phyloP scores from a whole-genome alignment of 2,329 filamentous ascomycete genomes.

The Aureobasidium namibiae region DNA sequence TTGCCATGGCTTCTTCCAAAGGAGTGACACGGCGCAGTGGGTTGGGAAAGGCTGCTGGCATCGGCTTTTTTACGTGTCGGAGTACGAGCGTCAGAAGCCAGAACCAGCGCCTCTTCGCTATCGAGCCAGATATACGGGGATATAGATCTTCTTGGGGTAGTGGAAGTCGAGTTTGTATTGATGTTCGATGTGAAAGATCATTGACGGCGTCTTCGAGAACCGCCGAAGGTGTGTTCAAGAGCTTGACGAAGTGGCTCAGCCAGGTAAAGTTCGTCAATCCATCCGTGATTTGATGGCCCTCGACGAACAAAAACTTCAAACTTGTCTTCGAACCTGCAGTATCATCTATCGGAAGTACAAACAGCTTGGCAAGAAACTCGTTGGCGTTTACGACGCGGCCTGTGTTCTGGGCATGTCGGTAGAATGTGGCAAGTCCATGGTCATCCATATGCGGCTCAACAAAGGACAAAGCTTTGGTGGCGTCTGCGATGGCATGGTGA shows the following conservation, averaged over 20 bases:
- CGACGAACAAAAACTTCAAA: constrained; percentile 31
- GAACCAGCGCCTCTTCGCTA: constrained; percentile 37
- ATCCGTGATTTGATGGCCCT: constrained; percentile 40
- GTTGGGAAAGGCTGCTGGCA: constrained; percentile 34
- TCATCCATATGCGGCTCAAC: constrained; percentile 32
- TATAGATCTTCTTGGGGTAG: constrained; percentile 41
- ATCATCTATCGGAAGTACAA: constrained; percentile 28
- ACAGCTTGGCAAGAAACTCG: constrained; percentile 30
- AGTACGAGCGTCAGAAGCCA: constrained; percentile 39
- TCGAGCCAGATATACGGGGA: constrained; percentile 29
- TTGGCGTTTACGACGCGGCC: constrained; percentile 31
- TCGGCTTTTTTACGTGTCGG: constrained; percentile 32
- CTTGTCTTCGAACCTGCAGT: constrained; percentile 21
- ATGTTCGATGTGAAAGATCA: constrained; percentile 15
- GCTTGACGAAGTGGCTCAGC: constrained; percentile 33
- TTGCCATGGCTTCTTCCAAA: constrained; percentile 15
- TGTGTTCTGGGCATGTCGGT: constrained; percentile 35
- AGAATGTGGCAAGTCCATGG: constrained; percentile 21
- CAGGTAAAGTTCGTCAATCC: constrained; percentile 35
- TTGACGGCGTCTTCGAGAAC: constrained; percentile 20
- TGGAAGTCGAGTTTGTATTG: constrained; percentile 28
- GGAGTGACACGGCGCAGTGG: constrained; percentile 27
- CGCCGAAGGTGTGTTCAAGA: constrained; percentile 26
- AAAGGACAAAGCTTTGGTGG: constrained; percentile 28
- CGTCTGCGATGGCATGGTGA: constrained; percentile 25